Percentiles rank a stretch among this genome's conserved stretches.
Evolutionary conservation across 345 rosid genomes (phyloP).

Genomic region (Cochlearia excelsa): DNA sequence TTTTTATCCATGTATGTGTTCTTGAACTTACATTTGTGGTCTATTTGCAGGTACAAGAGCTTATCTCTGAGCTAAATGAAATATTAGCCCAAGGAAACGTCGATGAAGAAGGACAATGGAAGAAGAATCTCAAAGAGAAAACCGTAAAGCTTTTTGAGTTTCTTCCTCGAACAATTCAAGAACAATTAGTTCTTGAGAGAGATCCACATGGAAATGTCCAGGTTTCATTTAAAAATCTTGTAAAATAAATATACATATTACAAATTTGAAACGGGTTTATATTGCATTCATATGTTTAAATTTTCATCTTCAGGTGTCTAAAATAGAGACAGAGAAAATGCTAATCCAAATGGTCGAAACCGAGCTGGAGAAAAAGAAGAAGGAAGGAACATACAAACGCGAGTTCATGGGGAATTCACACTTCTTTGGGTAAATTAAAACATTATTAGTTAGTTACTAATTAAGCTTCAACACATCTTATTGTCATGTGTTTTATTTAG

Average conservation of each 20-base stretch:
- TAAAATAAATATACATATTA: neutral
- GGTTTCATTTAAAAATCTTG: conserved; percentile 35
- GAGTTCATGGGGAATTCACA: conserved; percentile 85
- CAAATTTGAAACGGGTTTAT: neutral
- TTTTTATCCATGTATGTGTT: neutral
- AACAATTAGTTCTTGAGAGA: conserved; percentile 94
- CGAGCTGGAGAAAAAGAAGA: conserved; percentile 82
- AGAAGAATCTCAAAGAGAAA: conserved; percentile 62
- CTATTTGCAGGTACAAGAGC: conserved; percentile 71
- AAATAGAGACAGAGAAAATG: conserved; percentile 98
- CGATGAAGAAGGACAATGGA: conserved; percentile 78
- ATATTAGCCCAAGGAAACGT: conserved; percentile 76
- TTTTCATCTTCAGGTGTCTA: conserved; percentile 61
- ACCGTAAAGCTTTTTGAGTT: conserved; percentile 75
- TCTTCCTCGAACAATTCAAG: conserved; percentile 81
- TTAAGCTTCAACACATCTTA: conserved; percentile 7
- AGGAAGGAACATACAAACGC: conserved; percentile 58
- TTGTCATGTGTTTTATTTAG: conserved; percentile 39
- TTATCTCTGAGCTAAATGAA: conserved; percentile 86
- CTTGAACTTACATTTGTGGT: conserved; percentile 2
- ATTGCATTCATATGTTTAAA: conserved; percentile 1
- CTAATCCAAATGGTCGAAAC: conserved; percentile 96
- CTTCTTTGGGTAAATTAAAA: conserved; percentile 73
- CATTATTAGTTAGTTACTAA: neutral
- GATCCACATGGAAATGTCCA: conserved; percentile 99